Base-by-base conservation (phyloP, 139 green algal species). In the Axilococcus clingmanii region DNA sequence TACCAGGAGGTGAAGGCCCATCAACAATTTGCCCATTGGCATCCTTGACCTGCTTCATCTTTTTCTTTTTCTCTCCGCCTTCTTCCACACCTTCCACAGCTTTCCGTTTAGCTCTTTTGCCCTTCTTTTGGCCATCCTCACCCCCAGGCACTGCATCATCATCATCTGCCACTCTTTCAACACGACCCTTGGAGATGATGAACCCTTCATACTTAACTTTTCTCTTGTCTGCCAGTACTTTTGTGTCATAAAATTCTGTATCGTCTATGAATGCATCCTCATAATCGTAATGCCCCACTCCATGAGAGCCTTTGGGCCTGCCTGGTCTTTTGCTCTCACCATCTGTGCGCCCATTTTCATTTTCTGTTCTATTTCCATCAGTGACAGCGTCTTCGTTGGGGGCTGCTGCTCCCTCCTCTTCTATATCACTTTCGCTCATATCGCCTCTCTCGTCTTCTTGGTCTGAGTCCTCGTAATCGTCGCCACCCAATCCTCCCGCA, bases 231-330 rank as follows among this genome's bases (percentile, higher is more conserved):
- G 49, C n/a, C 19, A 28, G 32, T 23, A 44, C 49, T 9, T 44
- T 16, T 16, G 43, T 46, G 9, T 57, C 20, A 24, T 44, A 35
- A 20, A 57, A 57, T n/a, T 57, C 49, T 20, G n/a, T 48, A 30
- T 57, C 49, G 33, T 57, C 49, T 22, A 57, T 57, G 32, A 57
- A 57, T 20, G 48, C 49, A 35, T 57, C 49, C 25, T 22, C 22
- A 23, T 57, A 57, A 46, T 57, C 49, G 32, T 57, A 57, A 4
- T 49, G 9, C 9, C 12, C n/a, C n/a, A n/a, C n/a, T n/a, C n/a
- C n/a, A n/a, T n/a, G n/a, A n/a, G n/a, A n/a, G n/a, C n/a, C n/a
- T n/a, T n/a, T n/a, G n/a, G n/a, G n/a, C n/a, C n/a, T n/a, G n/a
- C n/a, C n/a, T n/a, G n/a, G n/a, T n/a, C n/a, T n/a, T n/a, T n/a